Conservation (phyloP, 345 rosid species). For the Camelina laxa region DNA sequence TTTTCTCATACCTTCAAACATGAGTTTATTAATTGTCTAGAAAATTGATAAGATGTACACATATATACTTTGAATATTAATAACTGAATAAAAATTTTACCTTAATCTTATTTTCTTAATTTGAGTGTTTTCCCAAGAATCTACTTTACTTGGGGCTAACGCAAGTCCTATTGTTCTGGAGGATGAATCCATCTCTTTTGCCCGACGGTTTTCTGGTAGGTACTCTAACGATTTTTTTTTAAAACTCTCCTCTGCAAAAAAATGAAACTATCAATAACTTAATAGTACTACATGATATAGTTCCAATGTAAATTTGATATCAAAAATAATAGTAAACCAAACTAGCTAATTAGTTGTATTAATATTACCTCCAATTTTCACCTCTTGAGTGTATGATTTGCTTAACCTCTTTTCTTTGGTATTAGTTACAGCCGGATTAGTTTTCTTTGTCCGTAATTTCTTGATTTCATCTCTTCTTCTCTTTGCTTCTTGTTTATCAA, state of each 20-base stretch:
- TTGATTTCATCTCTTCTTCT: slow-evolving; percentile 51
- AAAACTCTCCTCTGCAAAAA: background rate
- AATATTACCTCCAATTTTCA: slow-evolving; percentile 46
- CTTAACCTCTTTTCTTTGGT: slow-evolving; percentile 38
- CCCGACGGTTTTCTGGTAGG: background rate
- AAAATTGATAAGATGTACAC: background rate
- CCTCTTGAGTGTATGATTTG: slow-evolving; percentile 37
- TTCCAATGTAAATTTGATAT: background rate
- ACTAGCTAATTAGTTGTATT: background rate
- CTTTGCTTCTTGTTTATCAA: slow-evolving; percentile 37
- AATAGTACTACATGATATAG: background rate
- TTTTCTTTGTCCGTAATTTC: slow-evolving; percentile 34
- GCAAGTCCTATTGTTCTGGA: slow-evolving; percentile 38
- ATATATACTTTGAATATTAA: background rate
- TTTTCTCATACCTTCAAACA: slow-evolving; percentile 64
- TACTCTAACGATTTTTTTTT: background rate
- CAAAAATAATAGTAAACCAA: background rate
- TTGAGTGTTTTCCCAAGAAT: slow-evolving; percentile 72
- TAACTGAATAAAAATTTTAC: slow-evolving; percentile 40
- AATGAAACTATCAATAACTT: background rate
- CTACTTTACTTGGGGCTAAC: slow-evolving; percentile 48
- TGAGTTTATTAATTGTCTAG: background rate
- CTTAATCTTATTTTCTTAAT: slow-evolving; percentile 56
- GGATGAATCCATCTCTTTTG: slow-evolving; percentile 31
- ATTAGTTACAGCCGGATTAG: slow-evolving; percentile 25